A percentile compares a stretch with the other conserved stretches of the same genome.
Conservation (phyloP, 2,329 filamentous ascomycete species). For the Colletotrichum musicola region DNA sequence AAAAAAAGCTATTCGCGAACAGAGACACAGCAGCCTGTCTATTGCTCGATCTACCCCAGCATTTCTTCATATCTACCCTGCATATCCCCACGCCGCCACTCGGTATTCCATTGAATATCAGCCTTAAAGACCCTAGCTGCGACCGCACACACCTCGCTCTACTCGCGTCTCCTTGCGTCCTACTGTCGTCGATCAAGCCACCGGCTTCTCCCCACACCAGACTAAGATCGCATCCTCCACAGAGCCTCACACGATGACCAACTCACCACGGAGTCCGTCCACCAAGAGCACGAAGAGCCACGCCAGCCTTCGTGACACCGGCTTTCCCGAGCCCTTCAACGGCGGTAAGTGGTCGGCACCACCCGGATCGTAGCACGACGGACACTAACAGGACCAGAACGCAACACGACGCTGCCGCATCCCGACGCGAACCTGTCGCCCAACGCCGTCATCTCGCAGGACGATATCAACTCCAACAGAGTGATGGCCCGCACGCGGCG, state of each 20-base stretch:
- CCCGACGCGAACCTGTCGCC: slow-evolving; percentile 71
- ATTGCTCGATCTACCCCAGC: background rate
- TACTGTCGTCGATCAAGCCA: slow-evolving; percentile 7
- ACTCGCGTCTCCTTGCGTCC: background rate
- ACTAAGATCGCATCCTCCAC: slow-evolving; percentile 31
- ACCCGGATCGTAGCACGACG: background rate
- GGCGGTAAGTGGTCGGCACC: slow-evolving; percentile 51
- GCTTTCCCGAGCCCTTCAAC: slow-evolving; percentile 65
- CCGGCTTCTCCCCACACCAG: slow-evolving; percentile 17
- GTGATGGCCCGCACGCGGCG: slow-evolving; percentile 58
- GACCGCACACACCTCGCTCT: background rate
- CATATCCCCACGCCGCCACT: background rate
- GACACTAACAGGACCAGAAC: slow-evolving; percentile 47
- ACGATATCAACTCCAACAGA: slow-evolving; percentile 61
- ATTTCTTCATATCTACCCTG: slow-evolving; percentile 16
- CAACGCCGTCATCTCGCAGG: slow-evolving; percentile 67
- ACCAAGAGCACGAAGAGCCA: slow-evolving; percentile 34
- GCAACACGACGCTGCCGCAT: slow-evolving; percentile 73
- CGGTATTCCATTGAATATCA: slow-evolving; percentile 25
- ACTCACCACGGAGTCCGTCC: slow-evolving; percentile 33
- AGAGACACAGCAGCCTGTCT: slow-evolving; percentile 12
- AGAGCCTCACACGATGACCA: slow-evolving; percentile 35
- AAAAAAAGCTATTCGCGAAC: slow-evolving; percentile 10
- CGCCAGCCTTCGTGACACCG: slow-evolving; percentile 53
- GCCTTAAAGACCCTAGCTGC: slow-evolving; percentile 11